Evolutionary conservation across 1,139 yeast species (phyloP), one percentile per base, ranked within the genome.

Genomic region (Magnusiomyces fungicola): DNA sequence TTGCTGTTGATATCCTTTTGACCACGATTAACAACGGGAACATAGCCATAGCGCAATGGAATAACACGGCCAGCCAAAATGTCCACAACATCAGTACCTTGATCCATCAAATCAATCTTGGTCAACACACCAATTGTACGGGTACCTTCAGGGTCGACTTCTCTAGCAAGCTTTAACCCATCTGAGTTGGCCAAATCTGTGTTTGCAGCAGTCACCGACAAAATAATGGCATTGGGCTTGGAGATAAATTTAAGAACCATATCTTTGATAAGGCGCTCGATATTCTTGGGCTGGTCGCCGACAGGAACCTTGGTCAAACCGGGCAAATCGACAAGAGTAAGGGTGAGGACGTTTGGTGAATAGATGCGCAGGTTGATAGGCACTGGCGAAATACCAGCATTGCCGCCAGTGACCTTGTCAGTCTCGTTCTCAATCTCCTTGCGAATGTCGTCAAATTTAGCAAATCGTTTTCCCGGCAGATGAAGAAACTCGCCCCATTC

Each of bases 401-500:
- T 88, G 59, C 81, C 82, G 56, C 98, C 98, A 3, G 97, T 90
- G 60, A 86, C 86, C 54, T 90, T 82, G 58, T 92, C 97, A 6
- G 98, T 92, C 69, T 92, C 98, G 52, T 84, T 75, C 45, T 89
- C 94, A 61, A 92, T 92, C 67, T 92, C 98, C 54, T 78, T 72
- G 67, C 97, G 79, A 62, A 92, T 90, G 56, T 89, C 95, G 65
- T 88, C 92, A 67, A 92, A 92, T 65, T 90, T 85, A 71, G 72
- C 83, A 68, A 88, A 83, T 67, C 86, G 86, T 72, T 86, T 87
- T 55, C 84, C 85, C 45, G 97, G 97, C 52, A 90, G 68, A 66
- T 92, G 98, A 58, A 92, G 77, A 67, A 92, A 92, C 69, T 92
- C 98, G 57, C 98, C 98, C 97, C 97, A 92, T 71, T 92, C 98